Conservation (phyloP, 176 grass and related monocot species). For the Oryza glaberrima region DNA sequence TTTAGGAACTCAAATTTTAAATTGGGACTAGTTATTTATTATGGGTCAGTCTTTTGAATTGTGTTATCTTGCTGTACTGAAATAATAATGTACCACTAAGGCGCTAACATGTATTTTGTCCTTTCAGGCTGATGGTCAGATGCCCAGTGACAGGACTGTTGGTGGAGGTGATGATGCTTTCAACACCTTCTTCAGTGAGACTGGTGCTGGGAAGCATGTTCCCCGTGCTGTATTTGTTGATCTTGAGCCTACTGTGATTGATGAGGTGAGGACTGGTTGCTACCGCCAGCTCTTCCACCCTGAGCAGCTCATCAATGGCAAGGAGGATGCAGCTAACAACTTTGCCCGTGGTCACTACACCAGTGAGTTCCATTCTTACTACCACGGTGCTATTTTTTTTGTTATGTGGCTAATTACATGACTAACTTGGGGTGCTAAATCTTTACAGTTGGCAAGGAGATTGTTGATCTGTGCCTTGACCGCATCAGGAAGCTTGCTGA, state of each 20-base stretch:
- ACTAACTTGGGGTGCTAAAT: background rate
- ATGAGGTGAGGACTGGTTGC: constrained; percentile 63
- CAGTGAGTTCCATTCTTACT: constrained; percentile 28
- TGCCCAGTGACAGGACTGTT: constrained; percentile 61
- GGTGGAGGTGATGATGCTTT: constrained; percentile 75
- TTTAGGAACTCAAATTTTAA: no score
- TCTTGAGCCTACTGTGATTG: constrained; percentile 68
- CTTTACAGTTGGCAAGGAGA: constrained; percentile 58
- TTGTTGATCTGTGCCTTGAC: constrained; percentile 66
- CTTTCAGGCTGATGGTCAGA: constrained; percentile 61
- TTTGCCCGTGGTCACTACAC: constrained; percentile 79
- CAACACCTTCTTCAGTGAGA: constrained; percentile 84
- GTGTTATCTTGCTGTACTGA: no score
- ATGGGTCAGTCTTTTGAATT: no score
- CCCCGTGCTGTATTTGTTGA: constrained; percentile 74
- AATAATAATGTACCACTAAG: no score
- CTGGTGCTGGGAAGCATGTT: constrained; percentile 69
- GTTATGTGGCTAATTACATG: background rate
- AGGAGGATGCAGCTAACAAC: constrained; percentile 80
- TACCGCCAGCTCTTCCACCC: constrained; percentile 80
- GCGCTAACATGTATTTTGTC: background rate
- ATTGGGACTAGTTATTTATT: no score
- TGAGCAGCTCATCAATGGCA: constrained; percentile 75
- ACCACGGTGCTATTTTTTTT: fast-evolving
- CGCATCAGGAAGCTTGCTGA: constrained; percentile 65